phyloP scores from a whole-genome alignment of 345 rosid genomes.

The Heritiera littoralis region DNA sequence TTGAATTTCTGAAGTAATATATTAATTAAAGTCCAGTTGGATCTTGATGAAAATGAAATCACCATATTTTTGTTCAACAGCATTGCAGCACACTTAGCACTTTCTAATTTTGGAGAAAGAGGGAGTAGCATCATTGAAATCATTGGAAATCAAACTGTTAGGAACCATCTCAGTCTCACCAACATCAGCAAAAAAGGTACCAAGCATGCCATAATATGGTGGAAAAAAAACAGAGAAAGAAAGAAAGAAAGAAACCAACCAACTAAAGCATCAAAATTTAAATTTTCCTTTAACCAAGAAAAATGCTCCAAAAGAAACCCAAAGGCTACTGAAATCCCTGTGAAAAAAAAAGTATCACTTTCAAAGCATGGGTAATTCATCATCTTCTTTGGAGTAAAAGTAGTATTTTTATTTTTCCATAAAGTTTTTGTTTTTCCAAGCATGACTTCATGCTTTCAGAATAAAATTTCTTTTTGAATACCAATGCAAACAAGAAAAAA shows the following conservation, averaged over 20 bases:
- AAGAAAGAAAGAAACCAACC: no score
- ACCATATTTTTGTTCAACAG: not conserved
- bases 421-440: not conserved
- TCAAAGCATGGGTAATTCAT: not conserved
- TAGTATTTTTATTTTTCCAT: not conserved
- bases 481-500: not conserved
- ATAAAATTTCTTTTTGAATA: not conserved
- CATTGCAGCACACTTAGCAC: not conserved
- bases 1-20: constrained; percentile 17
- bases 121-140: not conserved
- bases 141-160: not conserved
- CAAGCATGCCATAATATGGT: not conserved
- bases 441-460: not conserved
- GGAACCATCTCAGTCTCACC: not conserved
- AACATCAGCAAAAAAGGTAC: not conserved
- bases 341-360: not conserved
- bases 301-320: not conserved
- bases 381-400: not conserved
- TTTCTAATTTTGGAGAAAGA: not conserved
- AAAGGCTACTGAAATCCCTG: not conserved
- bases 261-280: not conserved
- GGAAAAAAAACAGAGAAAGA: no score
- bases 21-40: not conserved
- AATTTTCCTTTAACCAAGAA: no score
- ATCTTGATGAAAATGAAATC: not conserved